Percentiles rank a stretch among this genome's conserved stretches.
phyloP scores from a whole-genome alignment of 2,329 filamentous ascomycete genomes.

The Periconia digitata region DNA sequence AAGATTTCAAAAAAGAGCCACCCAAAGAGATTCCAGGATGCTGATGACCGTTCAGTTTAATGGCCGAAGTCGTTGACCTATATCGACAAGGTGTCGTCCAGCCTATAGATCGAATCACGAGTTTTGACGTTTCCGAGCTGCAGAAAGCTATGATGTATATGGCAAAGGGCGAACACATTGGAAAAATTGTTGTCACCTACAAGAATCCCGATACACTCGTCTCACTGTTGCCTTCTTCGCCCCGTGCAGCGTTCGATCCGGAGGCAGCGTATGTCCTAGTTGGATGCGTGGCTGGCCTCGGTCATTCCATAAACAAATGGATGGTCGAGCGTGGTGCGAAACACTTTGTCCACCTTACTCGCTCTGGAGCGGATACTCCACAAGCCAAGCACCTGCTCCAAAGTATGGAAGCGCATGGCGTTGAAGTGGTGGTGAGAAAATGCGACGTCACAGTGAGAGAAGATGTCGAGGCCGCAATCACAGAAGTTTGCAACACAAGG shows the following conservation, averaged over 20 bases:
- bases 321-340: constrained; percentile 18
- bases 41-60: neutral
- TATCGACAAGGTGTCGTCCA: constrained; percentile 1
- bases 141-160: constrained; percentile 31
- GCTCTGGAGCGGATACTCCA: neutral
- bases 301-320: constrained; percentile 13
- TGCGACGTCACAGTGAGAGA: constrained; percentile 5
- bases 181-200: constrained; percentile 42
- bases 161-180: constrained; percentile 41
- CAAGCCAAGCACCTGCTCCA: constrained; percentile 6
- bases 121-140: constrained; percentile 27
- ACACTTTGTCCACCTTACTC: constrained; percentile 11
- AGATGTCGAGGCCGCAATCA: constrained; percentile 1
- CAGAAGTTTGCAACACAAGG: neutral
- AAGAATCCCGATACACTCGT: constrained; percentile 5
- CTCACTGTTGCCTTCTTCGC: constrained; percentile 2
- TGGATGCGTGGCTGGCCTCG: constrained; percentile 21
- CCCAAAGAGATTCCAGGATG: neutral
- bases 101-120: constrained; percentile 9
- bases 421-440: constrained; percentile 4
- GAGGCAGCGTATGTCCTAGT: constrained; percentile 14
- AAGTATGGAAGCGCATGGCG: constrained; percentile 6
- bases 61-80: neutral
- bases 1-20: neutral
- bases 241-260: constrained; percentile 3